These are phyloP conservation scores for Nymphaea colorata DNA, from an alignment of 164 flowering plant genomes.

Conservation along the genomic window DNA sequence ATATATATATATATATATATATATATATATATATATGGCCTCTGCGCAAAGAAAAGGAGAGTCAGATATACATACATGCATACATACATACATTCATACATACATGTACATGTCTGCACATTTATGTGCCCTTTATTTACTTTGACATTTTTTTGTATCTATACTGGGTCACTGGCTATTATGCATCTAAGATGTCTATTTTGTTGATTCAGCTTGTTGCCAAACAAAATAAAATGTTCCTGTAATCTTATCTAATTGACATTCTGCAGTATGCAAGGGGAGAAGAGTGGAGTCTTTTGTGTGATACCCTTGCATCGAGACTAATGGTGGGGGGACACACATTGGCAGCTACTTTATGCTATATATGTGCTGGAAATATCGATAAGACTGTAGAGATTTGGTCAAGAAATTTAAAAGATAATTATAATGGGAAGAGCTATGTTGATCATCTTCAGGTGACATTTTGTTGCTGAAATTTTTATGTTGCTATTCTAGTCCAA, in stretches of 20 bases:
- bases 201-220: not conserved
- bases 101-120: too few relatives aligned
- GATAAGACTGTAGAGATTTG: constrained; percentile 93
- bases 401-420: constrained; percentile 50
- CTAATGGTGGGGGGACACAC: constrained; percentile 61
- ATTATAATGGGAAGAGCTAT: constrained; percentile 58
- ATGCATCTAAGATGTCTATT: not conserved
- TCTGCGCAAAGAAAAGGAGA: too few relatives aligned
- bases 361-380: constrained; percentile 89
- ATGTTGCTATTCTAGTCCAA: not conserved
- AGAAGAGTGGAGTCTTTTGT: constrained; percentile 74
- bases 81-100: too few relatives aligned
- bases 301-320: constrained; percentile 82
- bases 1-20: too few relatives aligned
- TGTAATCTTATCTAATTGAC: not conserved
- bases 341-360: constrained; percentile 91
- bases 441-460: constrained; percentile 85
- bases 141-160: too few relatives aligned
- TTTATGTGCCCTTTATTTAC: too few relatives aligned
- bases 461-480: not conserved
- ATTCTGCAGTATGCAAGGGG: constrained; percentile 67
- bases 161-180: too few relatives aligned
- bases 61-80: too few relatives aligned
- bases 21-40: too few relatives aligned
- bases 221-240: too few relatives aligned